A percentile compares a stretch with the other conserved stretches of the same genome.
These are phyloP conservation scores for Megacollybia marginata DNA, from an alignment of 768 basidiomycete species.

Conservation along the genomic window DNA sequence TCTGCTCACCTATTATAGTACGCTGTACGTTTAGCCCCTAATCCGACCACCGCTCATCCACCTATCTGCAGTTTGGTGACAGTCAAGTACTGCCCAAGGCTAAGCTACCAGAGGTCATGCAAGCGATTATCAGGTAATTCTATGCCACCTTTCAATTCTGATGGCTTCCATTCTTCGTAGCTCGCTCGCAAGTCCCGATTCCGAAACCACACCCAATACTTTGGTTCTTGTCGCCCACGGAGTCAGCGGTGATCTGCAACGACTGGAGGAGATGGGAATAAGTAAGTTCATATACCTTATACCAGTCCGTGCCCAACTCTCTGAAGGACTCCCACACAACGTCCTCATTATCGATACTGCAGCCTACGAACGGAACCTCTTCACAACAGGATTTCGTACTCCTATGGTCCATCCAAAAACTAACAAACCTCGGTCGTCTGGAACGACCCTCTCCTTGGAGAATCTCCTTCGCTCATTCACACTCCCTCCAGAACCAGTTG, in stretches of 20 bases:
- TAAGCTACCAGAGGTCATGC: slow-evolving; percentile 66
- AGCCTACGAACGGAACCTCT: slow-evolving; percentile 56
- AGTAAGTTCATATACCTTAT: slow-evolving; percentile 38
- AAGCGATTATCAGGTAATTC: slow-evolving; percentile 62
- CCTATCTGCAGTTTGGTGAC: slow-evolving; percentile 62
- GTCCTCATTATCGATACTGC: slow-evolving; percentile 61
- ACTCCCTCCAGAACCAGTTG: slow-evolving; percentile 23
- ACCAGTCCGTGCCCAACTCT: background rate
- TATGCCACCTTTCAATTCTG: background rate
- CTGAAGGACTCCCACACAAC: slow-evolving; percentile 66
- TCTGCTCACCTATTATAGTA: slow-evolving; percentile 34
- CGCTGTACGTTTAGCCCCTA: slow-evolving; percentile 39
- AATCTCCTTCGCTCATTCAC: slow-evolving; percentile 56
- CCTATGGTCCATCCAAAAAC: slow-evolving; percentile 56
- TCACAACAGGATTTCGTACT: slow-evolving; percentile 47
- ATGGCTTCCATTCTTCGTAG: slow-evolving; percentile 28
- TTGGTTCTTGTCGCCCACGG: slow-evolving; percentile 69
- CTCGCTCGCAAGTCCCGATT: slow-evolving; percentile 69
- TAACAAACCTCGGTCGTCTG: slow-evolving; percentile 41
- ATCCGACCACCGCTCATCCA: slow-evolving; percentile 2
- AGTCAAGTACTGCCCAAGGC: slow-evolving; percentile 60
- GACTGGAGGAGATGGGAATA: slow-evolving; percentile 74
- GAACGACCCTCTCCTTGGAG: slow-evolving; percentile 55
- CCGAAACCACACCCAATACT: slow-evolving; percentile 60
- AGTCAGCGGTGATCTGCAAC: slow-evolving; percentile 44